Evolutionary conservation across 2,329 filamentous ascomycete species (phyloP).

Genomic region (Juglanconis sp.): DNA sequence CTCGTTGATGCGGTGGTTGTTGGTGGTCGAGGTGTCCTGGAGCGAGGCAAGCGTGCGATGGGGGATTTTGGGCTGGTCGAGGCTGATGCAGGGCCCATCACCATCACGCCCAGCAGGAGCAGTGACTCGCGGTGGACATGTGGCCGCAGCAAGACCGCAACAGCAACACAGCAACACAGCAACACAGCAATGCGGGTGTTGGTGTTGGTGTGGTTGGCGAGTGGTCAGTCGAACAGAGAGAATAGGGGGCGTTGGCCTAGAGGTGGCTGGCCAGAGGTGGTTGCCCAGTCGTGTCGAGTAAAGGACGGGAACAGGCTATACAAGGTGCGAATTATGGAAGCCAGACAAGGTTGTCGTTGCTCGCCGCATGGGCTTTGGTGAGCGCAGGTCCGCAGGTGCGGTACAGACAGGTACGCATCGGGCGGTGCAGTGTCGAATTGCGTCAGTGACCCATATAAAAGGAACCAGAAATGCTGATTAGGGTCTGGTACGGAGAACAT

Average conservation of each 20-base stretch:
- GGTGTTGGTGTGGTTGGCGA: neutral
- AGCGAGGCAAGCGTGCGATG: slow-evolving; percentile 1
- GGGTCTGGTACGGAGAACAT: no score
- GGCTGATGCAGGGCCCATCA: slow-evolving; percentile 13
- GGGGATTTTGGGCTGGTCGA: slow-evolving; percentile 23
- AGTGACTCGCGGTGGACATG: slow-evolving; percentile 16
- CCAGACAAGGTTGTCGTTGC: neutral
- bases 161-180: neutral
- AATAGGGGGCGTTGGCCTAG: slow-evolving; percentile 1
- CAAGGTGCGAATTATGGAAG: neutral
- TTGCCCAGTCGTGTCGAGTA: neutral
- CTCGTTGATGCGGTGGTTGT: slow-evolving; percentile 13
- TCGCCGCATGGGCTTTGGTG: neutral
- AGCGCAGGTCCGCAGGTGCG: neutral
- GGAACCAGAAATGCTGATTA: no score
- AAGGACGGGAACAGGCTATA: neutral
- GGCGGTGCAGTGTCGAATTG: no score
- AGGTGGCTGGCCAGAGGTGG: neutral
- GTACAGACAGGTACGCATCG: neutral
- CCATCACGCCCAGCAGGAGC: slow-evolving; percentile 17
- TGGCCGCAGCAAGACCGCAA: neutral
- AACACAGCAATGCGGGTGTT: slow-evolving; percentile 3
- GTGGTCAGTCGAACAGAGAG: neutral
- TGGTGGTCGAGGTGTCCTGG: neutral
- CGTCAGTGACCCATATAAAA: no score